Conservation (phyloP, 345 rosid species). For the Litchi chinensis region DNA sequence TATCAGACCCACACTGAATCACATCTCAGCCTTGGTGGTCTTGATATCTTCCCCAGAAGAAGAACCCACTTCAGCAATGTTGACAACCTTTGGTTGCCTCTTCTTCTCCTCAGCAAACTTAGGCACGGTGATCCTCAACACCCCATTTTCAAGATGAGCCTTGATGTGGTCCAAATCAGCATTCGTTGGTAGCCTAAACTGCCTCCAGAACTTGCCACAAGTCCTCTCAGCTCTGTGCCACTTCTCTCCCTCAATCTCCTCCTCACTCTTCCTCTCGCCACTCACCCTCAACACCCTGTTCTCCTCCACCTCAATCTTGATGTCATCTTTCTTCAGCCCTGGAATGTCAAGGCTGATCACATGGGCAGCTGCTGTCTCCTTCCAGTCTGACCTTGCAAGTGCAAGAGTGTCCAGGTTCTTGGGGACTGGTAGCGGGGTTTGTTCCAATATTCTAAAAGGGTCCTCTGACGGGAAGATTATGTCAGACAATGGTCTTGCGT, state of each 20-base stretch:
- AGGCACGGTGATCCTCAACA: conserved; percentile 29
- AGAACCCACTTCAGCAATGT: conserved; percentile 20
- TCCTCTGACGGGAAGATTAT: conserved; percentile 38
- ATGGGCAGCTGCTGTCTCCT: conserved; percentile 31
- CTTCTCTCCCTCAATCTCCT: conserved; percentile 31
- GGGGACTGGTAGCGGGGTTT: conserved; percentile 36
- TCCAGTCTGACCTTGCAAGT: conserved; percentile 44
- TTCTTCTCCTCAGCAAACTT: conserved; percentile 31
- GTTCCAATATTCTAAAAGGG: conserved; percentile 48
- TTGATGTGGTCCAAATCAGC: conserved; percentile 38
- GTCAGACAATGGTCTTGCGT: conserved; percentile 32
- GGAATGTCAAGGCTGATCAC: conserved; percentile 37
- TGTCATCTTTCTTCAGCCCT: conserved; percentile 41
- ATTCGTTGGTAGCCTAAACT: conserved; percentile 36
- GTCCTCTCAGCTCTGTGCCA: conserved; percentile 50
- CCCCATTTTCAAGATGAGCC: conserved; percentile 40
- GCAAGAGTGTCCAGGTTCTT: conserved; percentile 31
- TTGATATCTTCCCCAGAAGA: too few relatives aligned
- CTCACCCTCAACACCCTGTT: conserved; percentile 40
- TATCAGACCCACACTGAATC: too few relatives aligned
- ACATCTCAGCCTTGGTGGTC: conserved; percentile 4
- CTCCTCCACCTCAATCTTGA: conserved; percentile 45
- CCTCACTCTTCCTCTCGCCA: conserved; percentile 37
- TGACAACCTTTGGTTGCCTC: conserved; percentile 45
- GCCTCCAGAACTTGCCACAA: conserved; percentile 40